Conservation (phyloP, 164 flowering plant genomes). For the Piper longum region DNA sequence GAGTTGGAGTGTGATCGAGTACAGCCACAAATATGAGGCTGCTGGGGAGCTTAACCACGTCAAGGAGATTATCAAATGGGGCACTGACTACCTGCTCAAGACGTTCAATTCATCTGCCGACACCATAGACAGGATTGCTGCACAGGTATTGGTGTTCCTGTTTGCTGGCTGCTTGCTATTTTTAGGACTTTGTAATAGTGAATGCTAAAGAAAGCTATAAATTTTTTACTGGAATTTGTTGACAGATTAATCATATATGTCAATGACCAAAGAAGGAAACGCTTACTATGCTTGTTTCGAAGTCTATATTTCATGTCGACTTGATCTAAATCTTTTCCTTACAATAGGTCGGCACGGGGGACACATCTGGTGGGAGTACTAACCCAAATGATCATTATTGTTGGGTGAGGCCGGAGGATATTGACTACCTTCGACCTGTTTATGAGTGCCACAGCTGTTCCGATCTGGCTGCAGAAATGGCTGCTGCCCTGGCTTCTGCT, state of each 20-base stretch:
- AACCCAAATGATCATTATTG: conserved; percentile 86
- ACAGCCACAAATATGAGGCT: conserved; percentile 79
- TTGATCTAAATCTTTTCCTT: not conserved
- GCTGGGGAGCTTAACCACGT: conserved; percentile 80
- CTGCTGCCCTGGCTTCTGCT: conserved; percentile 92
- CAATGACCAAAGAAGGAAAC: not conserved
- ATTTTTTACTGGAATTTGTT: not conserved
- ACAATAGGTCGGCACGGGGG: conserved; percentile 65
- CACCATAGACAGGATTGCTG: conserved; percentile 35
- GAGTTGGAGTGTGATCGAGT: conserved; percentile 95
- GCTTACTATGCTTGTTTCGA: not conserved
- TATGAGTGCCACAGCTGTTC: conserved; percentile 55
- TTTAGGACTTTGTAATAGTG: too few relatives aligned
- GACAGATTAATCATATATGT: not conserved
- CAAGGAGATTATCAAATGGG: conserved; percentile 90
- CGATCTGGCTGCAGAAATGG: conserved; percentile 96
- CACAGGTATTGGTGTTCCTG: conserved; percentile 40
- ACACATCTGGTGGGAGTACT: conserved; percentile 43
- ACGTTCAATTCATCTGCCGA: conserved; percentile 78
- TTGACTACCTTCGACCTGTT: conserved; percentile 68
- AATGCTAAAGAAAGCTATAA: too few relatives aligned
- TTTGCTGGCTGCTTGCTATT: not conserved
- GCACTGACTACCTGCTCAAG: conserved; percentile 82
- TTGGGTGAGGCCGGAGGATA: conserved; percentile 97
- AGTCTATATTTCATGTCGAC: not conserved